Evolutionary conservation across 1,284 basidiomycete species (phyloP).

Genomic region (Taiwanofungus camphoratus): DNA sequence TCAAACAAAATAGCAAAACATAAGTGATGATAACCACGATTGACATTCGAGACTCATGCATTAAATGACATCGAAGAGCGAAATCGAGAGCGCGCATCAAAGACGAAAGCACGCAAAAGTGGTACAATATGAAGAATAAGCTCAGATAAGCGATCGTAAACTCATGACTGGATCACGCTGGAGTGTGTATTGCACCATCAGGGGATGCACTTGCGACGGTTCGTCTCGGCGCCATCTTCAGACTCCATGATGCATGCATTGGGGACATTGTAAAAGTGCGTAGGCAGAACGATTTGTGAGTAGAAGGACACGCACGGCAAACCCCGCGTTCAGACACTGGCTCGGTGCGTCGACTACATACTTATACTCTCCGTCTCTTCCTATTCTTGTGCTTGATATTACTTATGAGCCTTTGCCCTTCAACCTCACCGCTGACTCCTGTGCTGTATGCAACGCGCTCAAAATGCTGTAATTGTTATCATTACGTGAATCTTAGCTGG

Average conservation of each 20-base stretch:
- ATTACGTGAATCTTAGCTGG: too few relatives aligned
- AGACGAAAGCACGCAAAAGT: constrained; percentile 1
- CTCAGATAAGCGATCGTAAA: neutral
- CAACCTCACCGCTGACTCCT: too few relatives aligned
- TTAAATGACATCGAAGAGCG: neutral
- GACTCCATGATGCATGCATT: neutral
- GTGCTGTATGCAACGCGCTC: too few relatives aligned
- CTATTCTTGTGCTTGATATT: neutral
- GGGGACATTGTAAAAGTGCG: neutral
- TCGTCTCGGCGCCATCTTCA: neutral
- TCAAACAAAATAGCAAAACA: neutral
- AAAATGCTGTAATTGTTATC: too few relatives aligned
- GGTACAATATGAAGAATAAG: neutral
- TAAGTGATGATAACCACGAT: neutral
- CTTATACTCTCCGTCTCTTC: too few relatives aligned
- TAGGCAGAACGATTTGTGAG: neutral
- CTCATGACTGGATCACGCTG: neutral
- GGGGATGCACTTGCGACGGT: constrained; percentile 4
- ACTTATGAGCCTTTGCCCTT: too few relatives aligned
- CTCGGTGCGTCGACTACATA: too few relatives aligned
- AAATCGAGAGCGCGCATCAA: too few relatives aligned
- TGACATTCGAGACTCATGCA: neutral
- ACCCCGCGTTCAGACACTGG: neutral
- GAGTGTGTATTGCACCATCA: neutral
- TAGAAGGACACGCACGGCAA: neutral